Conservation (phyloP, 306 rosid genomes). For the Pyrus betulifolia region DNA sequence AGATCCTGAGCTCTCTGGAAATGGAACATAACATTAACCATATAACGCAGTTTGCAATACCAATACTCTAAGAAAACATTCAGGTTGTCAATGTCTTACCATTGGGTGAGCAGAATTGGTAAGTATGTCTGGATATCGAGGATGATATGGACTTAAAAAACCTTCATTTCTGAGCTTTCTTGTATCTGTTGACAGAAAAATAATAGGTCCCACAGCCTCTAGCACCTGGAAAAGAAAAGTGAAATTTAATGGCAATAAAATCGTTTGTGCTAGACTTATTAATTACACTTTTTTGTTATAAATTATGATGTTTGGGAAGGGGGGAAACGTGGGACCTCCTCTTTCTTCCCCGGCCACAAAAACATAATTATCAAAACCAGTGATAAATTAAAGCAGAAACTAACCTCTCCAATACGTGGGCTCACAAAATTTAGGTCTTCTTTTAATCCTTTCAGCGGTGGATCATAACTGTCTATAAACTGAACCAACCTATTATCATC, state of each 20-base stretch:
- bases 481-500: slow-evolving; percentile 71
- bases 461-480: slow-evolving; percentile 89
- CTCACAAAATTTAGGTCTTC: slow-evolving; percentile 97
- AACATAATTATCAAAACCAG: neutral
- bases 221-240: slow-evolving; percentile 52
- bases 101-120: slow-evolving; percentile 98
- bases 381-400: slow-evolving; percentile 22
- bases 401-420: slow-evolving; percentile 99
- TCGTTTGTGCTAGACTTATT: neutral
- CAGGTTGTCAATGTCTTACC: slow-evolving; percentile 35
- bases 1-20: slow-evolving; percentile 97
- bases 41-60: slow-evolving; percentile 12
- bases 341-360: neutral
- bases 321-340: neutral
- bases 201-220: slow-evolving; percentile 96
- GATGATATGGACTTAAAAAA: slow-evolving; percentile 95
- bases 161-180: slow-evolving; percentile 98
- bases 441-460: slow-evolving; percentile 88
- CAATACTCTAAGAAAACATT: neutral
- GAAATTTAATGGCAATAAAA: slow-evolving; percentile 2
- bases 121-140: slow-evolving; percentile 97
- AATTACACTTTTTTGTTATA: neutral
- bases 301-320: neutral
- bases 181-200: slow-evolving; percentile 92
- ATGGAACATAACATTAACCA: slow-evolving; percentile 9